phyloP scores from a whole-genome alignment of 2,329 filamentous ascomycete species.

The Alternaria ventricosa region DNA sequence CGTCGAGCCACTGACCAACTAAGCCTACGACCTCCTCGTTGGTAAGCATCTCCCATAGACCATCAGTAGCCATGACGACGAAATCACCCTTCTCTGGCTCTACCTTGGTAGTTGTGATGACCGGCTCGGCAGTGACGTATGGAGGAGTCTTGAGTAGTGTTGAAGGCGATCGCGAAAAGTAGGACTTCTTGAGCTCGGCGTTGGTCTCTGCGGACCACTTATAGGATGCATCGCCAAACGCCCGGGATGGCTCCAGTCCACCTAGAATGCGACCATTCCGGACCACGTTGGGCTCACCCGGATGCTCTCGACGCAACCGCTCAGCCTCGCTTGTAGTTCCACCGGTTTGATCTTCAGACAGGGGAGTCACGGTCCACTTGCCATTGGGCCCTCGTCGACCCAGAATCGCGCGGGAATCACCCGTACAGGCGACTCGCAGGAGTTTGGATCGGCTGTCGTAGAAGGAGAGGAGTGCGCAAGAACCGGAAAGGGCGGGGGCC shows the following conservation, averaged over 20 bases:
- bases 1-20: constrained; percentile 95
- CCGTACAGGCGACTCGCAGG: constrained; percentile 91
- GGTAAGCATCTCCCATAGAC: constrained; percentile 98
- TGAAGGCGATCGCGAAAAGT: constrained; percentile 83
- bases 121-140: constrained; percentile 95
- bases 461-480: constrained; percentile 93
- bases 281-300: constrained; percentile 86
- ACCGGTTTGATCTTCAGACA: constrained; percentile 94
- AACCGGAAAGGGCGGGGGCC: constrained; percentile 93
- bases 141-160: constrained; percentile 86
- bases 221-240: constrained; percentile 95
- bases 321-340: constrained; percentile 83
- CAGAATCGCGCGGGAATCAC: constrained; percentile 93
- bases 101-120: constrained; percentile 92
- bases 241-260: constrained; percentile 87
- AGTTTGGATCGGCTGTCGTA: constrained; percentile 89
- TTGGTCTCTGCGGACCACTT: constrained; percentile 93
- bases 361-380: constrained; percentile 89
- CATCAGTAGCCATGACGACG: constrained; percentile 93
- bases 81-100: constrained; percentile 91
- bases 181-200: constrained; percentile 79
- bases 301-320: constrained; percentile 84
- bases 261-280: constrained; percentile 89
- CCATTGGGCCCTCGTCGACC: constrained; percentile 78
- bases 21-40: constrained; percentile 98